A percentile compares a stretch with the other conserved stretches of the same genome.
These are phyloP conservation scores for Diaporthe ampelina DNA, from an alignment of 2,329 filamentous ascomycete genomes.

Conservation along the genomic window DNA sequence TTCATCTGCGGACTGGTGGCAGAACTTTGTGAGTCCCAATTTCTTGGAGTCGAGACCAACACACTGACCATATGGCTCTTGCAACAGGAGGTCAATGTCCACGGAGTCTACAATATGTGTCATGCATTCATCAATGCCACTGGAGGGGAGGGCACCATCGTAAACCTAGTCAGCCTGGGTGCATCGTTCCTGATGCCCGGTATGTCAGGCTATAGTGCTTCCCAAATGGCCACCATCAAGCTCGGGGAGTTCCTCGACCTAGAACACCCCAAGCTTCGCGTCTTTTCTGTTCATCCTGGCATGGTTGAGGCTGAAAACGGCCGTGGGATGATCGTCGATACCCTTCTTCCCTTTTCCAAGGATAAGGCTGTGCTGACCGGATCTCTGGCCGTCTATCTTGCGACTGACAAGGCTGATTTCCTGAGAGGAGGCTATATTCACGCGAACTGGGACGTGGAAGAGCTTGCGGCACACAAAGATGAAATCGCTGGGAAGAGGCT, in stretches of 20 bases:
- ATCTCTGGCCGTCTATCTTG: constrained; percentile 49
- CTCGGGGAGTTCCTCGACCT: constrained; percentile 46
- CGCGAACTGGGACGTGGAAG: constrained; percentile 54
- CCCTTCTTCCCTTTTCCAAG: constrained; percentile 47
- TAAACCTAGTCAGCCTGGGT: constrained; percentile 46
- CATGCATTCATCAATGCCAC: constrained; percentile 46
- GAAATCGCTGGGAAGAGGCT: constrained; percentile 48
- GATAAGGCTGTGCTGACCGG: constrained; percentile 50
- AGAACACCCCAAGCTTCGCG: constrained; percentile 46
- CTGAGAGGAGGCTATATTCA: constrained; percentile 51
- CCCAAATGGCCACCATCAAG: constrained; percentile 46
- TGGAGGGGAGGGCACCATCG: constrained; percentile 45
- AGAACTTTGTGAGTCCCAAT: constrained; percentile 36
- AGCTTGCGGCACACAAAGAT: constrained; percentile 48
- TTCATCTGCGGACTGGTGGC: constrained; percentile 43
- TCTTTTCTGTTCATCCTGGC: constrained; percentile 46
- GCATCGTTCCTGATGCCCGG: constrained; percentile 44
- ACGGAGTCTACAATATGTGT: constrained; percentile 45
- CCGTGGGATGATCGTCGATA: constrained; percentile 44
- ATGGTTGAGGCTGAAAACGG: constrained; percentile 45
- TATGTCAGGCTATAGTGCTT: constrained; percentile 44
- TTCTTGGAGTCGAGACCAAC: too few relatives aligned
- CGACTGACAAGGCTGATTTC: constrained; percentile 49
- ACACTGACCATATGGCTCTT: not conserved
- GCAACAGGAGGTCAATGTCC: constrained; percentile 47